Conservation (phyloP, 495 filamentous ascomycete species). For the Neurospora sp. region DNA sequence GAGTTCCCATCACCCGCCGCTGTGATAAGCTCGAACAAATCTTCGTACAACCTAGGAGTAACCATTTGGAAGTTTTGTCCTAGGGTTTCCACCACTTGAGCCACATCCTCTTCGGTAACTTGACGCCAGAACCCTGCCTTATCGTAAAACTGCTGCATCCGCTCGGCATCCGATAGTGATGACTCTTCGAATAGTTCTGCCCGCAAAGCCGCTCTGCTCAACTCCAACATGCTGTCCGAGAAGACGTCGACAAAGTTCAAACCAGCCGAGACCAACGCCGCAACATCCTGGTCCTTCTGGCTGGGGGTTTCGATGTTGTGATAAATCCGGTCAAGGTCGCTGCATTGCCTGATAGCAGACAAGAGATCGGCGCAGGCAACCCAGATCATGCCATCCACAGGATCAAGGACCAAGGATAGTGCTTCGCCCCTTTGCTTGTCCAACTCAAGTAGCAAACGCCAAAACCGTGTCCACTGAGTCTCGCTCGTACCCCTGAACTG, state of each 20-base stretch:
- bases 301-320: conserved; percentile 40
- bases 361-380: conserved; percentile 69
- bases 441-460: conserved; percentile 72
- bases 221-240: conserved; percentile 49
- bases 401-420: conserved; percentile 64
- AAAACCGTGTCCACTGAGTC: conserved; percentile 83
- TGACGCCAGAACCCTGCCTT: conserved; percentile 61
- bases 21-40: conserved; percentile 30
- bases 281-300: conserved; percentile 24
- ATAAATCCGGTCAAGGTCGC: conserved; percentile 58
- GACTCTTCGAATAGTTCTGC: conserved; percentile 62
- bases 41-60: conserved; percentile 44
- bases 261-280: conserved; percentile 48
- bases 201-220: conserved; percentile 48
- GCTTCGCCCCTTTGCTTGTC: conserved; percentile 76
- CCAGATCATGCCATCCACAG: conserved; percentile 64
- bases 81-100: conserved; percentile 42
- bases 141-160: conserved; percentile 62
- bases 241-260: conserved; percentile 50
- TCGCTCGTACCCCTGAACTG: conserved; percentile 61
- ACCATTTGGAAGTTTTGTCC: conserved; percentile 46
- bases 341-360: conserved; percentile 69
- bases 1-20: conserved; percentile 30
- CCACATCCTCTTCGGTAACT: conserved; percentile 60
- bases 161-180: conserved; percentile 52